Percentiles rank a stretch among this genome's conserved stretches.
phyloP scores from a whole-genome alignment of 257 asterid genomes.

The Ocimum tenuiflorum region DNA sequence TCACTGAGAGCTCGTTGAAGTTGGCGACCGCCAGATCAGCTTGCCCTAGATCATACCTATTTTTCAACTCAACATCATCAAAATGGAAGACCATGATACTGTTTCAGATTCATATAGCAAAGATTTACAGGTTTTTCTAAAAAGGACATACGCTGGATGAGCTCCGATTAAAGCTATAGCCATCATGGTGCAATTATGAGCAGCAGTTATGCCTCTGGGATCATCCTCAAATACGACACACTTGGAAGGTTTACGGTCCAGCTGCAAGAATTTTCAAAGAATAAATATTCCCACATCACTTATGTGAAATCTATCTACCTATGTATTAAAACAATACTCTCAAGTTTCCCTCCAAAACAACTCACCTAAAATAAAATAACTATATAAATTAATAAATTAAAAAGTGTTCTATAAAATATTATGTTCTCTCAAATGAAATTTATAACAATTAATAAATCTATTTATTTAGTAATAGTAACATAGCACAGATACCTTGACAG shows the following conservation, averaged over 20 bases:
- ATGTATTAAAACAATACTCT: too few relatives aligned
- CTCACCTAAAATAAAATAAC: too few relatives aligned
- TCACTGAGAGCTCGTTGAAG: slow-evolving; percentile 77
- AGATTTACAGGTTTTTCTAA: neutral
- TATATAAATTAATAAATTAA: too few relatives aligned
- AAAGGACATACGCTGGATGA: slow-evolving; percentile 79
- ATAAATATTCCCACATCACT: too few relatives aligned
- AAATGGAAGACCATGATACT: neutral
- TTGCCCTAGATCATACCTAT: slow-evolving; percentile 80
- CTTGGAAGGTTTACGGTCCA: slow-evolving; percentile 91
- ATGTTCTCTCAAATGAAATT: too few relatives aligned
- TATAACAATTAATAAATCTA: too few relatives aligned
- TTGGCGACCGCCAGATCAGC: slow-evolving; percentile 82
- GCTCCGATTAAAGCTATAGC: slow-evolving; percentile 89
- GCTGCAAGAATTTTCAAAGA: slow-evolving; percentile 31
- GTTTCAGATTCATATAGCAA: too few relatives aligned
- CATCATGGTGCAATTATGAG: slow-evolving; percentile 99
- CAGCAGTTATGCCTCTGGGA: slow-evolving; percentile 88
- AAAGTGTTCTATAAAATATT: too few relatives aligned
- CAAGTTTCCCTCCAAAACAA: too few relatives aligned
- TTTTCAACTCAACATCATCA: slow-evolving; percentile 1
- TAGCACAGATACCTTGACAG: slow-evolving; percentile 91
- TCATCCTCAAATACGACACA: slow-evolving; percentile 95
- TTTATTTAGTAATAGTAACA: too few relatives aligned
- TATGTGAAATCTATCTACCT: too few relatives aligned